Evolutionary conservation across 2,329 filamentous ascomycete genomes (phyloP).

Genomic region (Fusarium pilosicola): DNA sequence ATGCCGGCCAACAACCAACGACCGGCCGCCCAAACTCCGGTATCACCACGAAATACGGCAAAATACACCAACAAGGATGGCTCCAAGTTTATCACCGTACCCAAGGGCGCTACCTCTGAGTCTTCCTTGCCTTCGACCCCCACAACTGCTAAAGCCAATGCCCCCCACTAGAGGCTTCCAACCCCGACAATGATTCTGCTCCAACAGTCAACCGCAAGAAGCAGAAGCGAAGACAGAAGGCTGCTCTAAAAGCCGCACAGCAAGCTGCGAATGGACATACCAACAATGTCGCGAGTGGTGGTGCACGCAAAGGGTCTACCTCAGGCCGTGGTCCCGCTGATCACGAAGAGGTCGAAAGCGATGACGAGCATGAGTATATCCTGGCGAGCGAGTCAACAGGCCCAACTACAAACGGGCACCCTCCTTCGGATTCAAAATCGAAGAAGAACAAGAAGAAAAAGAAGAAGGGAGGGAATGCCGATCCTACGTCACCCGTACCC

Average conservation of each 20-base stretch:
- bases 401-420: constrained; percentile 46
- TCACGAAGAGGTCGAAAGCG: constrained; percentile 65
- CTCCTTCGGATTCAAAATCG: constrained; percentile 51
- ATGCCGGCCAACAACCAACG: constrained; percentile 65
- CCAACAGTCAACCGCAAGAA: constrained; percentile 87
- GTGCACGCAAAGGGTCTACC: constrained; percentile 35
- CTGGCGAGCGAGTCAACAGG: constrained; percentile 49
- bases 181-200: constrained; percentile 48
- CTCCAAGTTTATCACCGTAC: constrained; percentile 74
- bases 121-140: constrained; percentile 64
- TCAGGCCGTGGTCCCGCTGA: constrained; percentile 48
- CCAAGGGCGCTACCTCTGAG: constrained; percentile 64
- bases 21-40: constrained; percentile 59
- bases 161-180: constrained; percentile 42
- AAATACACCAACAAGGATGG: constrained; percentile 76
- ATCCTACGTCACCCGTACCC: constrained; percentile 33
- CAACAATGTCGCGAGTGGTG: constrained; percentile 44
- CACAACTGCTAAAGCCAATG: constrained; percentile 53
- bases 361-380: constrained; percentile 61
- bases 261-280: constrained; percentile 54
- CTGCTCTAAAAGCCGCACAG: constrained; percentile 72
- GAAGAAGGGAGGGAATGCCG: constrained; percentile 58
- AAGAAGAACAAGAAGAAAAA: constrained; percentile 78
- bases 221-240: constrained; percentile 91
- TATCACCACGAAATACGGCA: constrained; percentile 64